Base-by-base conservation (phyloP, 176 grass and related monocot species). In the Themeda triandra region DNA sequence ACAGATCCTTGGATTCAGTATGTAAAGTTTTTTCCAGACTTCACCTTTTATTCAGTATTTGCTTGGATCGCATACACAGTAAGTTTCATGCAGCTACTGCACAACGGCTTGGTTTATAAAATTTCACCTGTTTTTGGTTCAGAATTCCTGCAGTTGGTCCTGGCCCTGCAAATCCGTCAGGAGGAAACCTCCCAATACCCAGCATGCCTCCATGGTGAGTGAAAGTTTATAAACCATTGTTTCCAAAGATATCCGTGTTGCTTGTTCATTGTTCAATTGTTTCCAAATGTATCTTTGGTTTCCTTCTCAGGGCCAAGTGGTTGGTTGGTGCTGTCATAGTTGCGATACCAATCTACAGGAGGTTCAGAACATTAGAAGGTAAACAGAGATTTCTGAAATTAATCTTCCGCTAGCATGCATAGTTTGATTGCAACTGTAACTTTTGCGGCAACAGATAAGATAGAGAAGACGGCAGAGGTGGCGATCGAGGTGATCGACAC, bases 391-490 rank as follows among this genome's bases (percentile, higher is more conserved):
- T n/a, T 44, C 41, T 46, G 44, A 46, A 41, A n/a, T n/a, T n/a
- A n/a, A n/a, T n/a, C n/a, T n/a, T n/a, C n/a, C n/a, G n/a, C n/a
- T n/a, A n/a, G n/a, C n/a, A n/a, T 75, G 33, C 60, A 48, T 15
- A 25, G 27, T 63, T 14, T 48, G 2, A 6, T 53, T 73, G 36
- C 18, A 6, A 29, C 35, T 21, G 21, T 3, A 69, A 46, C 17
- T 86, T 71, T 58, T 71, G 4, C 12, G 31, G 19, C 19, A 11
- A 15, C 10, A 91, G 92, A 78, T 32, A 81, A 81, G 76, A 73
- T 87, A 82, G 89, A 91, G 81, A 94, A 94, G 83, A 79, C 83
- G 48, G 86, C 76, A 6, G 86, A 89, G 80, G 81, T 76, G 42
- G 83, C 84, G 0, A 5, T 87, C 28, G 80, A 89, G 86, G 81